Evolutionary conservation across 2,329 filamentous ascomycete genomes (phyloP), one percentile per base, ranked within the genome.

Genomic region (Pyrenophora tritici-repentis): DNA sequence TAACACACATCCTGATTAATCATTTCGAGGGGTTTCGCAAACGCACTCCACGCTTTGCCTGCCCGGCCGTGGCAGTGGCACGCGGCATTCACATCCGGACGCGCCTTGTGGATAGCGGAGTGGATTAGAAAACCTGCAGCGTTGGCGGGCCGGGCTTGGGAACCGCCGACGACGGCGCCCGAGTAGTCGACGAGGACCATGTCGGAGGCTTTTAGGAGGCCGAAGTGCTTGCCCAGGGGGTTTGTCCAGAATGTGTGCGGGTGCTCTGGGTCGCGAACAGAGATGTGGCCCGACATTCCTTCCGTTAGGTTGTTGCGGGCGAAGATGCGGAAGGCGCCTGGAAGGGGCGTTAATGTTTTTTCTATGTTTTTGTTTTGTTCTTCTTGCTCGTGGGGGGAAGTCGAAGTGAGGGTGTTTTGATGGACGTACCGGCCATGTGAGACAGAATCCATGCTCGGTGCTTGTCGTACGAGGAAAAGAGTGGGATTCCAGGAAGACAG

Each of bases 91-190:
- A 87, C 83, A 66, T 88, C 81, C 3, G 82, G 81, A 26, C 87
- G 76, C 4, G 84, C 84, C 72, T 85, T 86, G 74, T 88, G 83
- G 9, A 90, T 76, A 18, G 85, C 86, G 6, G 80, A 81, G 73
- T 90, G 87, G 59, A 91, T 90, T 55, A 85, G 74, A 66, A 87
- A 89, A 5, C 87, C 87, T 0, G 87, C 85, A 3, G 83, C 81
- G 68, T 90, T 90, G 39, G 81, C 81, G 2, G 86, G 82, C 26
- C 81, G 76, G 12, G 72, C 79, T 50, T 75, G 78, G 62, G 87
- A 86, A 1, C 86, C 86, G 13, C 84, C 85, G 4, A 88, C 79
- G 8, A 86, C 79, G 13, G 81, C 80, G n/a, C 86, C 87, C 9
- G 80, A 70, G 45, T 84, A 78, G 56, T 89, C 82, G 2, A 89